Evolutionary conservation across 2,329 filamentous ascomycete species (phyloP), one percentile per base, ranked within the genome.

Genomic region (Talaromyces atroroseus): DNA sequence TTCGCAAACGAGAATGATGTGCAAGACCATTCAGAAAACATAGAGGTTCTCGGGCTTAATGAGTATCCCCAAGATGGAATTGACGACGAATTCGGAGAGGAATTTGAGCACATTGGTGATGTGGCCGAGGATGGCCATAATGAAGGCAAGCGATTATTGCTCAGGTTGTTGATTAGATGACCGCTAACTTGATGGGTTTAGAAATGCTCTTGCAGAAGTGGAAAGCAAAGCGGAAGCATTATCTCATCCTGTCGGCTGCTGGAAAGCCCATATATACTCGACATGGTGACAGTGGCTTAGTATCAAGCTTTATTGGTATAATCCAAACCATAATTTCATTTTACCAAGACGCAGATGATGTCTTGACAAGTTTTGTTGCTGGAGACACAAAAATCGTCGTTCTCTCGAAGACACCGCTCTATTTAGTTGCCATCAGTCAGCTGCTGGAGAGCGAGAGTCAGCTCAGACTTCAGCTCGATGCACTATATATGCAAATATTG

Each of bases 321-420:
- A 87, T 96, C 1, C 94, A 97, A 70, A 99, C 94, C 45, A 92
- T 99, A 64, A 96, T 99, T 60, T 97, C 94, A 1, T 96, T 96
- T 69, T 97, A 95, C 68, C 88, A 96, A 69, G 86, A 86, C 47
- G 82, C 87, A 8, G 82, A 88, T 56, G 89, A 96, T 68, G 83
- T 82, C 0, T 79, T 99, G 11, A 83, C 84, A 61, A 87, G 87
- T 14, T 99, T 99, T 69, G 90, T 87, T 2, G 92, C 94, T n/a
- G 91, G 88, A 14, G 82, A 85, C 53, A 86, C 90, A 24, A 86
- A 89, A 58, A 97, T 99, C 64, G 89, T 96, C 24, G 82, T 99
- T 59, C 78, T 88, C 51, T 90, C 88, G 2, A 87, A 92, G 68
- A 92, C 91, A 0, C 90, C 92, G 11, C 79, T 99, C 42, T 95